phyloP scores from a whole-genome alignment of 805 yeast genomes.

The Wickerhamomyces chaumierensis region DNA sequence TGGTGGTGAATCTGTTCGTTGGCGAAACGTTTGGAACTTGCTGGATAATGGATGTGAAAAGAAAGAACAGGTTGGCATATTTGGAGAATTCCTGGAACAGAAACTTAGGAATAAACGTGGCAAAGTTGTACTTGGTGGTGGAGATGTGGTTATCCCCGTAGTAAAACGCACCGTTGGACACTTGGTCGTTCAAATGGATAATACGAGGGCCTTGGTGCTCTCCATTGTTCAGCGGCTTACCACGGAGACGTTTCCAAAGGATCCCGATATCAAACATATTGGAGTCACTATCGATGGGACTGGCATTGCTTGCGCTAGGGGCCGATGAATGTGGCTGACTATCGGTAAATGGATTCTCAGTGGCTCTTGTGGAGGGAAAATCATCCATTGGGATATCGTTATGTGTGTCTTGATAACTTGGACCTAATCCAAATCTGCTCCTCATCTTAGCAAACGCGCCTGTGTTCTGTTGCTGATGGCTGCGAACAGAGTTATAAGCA shows the following conservation, averaged over 20 bases:
- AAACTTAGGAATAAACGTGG: conserved; percentile 91
- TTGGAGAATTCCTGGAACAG: conserved; percentile 93
- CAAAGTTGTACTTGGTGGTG: conserved; percentile 89
- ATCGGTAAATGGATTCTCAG: conserved; percentile 16
- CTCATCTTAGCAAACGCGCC: conserved; percentile 14
- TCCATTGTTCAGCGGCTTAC: conserved; percentile 7
- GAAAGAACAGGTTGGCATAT: conserved; percentile 88
- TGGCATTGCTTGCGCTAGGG: too few relatives aligned
- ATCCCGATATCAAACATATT: conserved; percentile 26
- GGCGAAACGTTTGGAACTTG: conserved; percentile 97
- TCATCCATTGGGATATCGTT: conserved; percentile 16
- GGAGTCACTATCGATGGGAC: conserved; percentile 15
- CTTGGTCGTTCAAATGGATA: conserved; percentile 57
- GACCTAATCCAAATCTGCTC: conserved; percentile 13
- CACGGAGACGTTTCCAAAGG: conserved; percentile 26
- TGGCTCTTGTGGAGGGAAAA: conserved; percentile 5
- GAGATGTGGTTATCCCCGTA: conserved; percentile 80
- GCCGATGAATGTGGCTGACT: too few relatives aligned
- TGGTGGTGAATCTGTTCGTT: conserved; percentile 90
- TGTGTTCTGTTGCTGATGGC: conserved; percentile 1
- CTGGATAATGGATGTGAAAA: conserved; percentile 86
- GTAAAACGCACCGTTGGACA: conserved; percentile 40
- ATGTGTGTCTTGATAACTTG: conserved; percentile 14
- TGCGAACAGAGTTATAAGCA: neutral
- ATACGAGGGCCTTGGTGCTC: conserved; percentile 40